Conservation (phyloP, 1,284 basidiomycete species). For the Vanrija humicola region DNA sequence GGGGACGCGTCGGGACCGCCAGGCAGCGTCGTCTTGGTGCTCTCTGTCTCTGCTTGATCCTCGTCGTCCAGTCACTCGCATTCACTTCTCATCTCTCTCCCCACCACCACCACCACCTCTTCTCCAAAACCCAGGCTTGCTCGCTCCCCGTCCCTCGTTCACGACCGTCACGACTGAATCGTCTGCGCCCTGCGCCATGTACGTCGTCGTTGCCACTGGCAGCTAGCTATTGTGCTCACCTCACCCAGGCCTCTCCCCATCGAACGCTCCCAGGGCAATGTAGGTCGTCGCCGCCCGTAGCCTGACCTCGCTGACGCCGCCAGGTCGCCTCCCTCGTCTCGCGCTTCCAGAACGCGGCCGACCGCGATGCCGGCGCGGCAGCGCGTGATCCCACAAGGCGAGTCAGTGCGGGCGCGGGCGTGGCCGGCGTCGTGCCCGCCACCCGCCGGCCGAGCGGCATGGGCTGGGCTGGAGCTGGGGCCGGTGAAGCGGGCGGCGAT, state of each 20-base stretch:
- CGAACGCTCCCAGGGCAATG: conserved; percentile 21
- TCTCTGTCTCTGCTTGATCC: too few relatives aligned
- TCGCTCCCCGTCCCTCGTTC: too few relatives aligned
- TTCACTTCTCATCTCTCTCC: too few relatives aligned
- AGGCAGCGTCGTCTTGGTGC: too few relatives aligned
- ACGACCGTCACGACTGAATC: too few relatives aligned
- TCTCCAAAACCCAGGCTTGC: too few relatives aligned
- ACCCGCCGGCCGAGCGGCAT: neutral
- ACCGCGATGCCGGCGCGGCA: conserved; percentile 11
- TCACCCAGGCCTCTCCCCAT: conserved; percentile 19
- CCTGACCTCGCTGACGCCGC: neutral
- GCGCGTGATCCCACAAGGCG: conserved; percentile 12
- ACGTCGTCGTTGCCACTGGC: too few relatives aligned
- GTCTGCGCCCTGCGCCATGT: too few relatives aligned
- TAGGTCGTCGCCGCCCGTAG: conserved; percentile 2
- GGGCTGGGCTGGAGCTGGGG: neutral
- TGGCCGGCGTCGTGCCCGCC: neutral
- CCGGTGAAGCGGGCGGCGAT: neutral
- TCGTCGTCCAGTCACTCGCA: too few relatives aligned
- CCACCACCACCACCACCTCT: too few relatives aligned
- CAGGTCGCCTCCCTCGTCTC: conserved; percentile 23
- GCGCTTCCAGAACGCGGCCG: conserved; percentile 22
- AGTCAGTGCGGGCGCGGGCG: neutral
- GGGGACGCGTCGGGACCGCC: too few relatives aligned
- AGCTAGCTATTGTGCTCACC: too few relatives aligned